Evolutionary conservation across 805 yeast genomes (phyloP).

Genomic region (Kodamaea leandrae): DNA sequence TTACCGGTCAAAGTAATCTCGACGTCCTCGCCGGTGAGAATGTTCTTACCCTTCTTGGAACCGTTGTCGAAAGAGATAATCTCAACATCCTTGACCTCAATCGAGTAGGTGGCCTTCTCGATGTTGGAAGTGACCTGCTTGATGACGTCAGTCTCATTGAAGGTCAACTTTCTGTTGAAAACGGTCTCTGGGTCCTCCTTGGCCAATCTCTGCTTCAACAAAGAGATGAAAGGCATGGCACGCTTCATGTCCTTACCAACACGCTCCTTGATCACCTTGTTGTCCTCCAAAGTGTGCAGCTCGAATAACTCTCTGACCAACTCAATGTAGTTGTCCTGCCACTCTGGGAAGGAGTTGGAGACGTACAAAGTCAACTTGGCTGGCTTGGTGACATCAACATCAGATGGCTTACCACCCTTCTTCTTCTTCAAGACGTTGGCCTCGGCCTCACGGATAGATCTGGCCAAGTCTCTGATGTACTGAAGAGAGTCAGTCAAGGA

Average conservation of each 20-base stretch:
- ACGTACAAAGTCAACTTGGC: conserved; percentile 70
- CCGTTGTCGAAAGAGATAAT: conserved; percentile 66
- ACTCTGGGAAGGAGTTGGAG: conserved; percentile 73
- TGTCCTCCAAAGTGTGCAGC: conserved; percentile 60
- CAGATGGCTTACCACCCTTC: conserved; percentile 78
- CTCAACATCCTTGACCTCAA: conserved; percentile 52
- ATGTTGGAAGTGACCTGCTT: conserved; percentile 54
- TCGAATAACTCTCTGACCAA: conserved; percentile 77
- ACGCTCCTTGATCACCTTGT: conserved; percentile 57
- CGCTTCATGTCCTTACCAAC: conserved; percentile 91
- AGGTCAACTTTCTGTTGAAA: conserved; percentile 84
- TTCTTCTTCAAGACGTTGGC: conserved; percentile 74
- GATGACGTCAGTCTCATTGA: conserved; percentile 71
- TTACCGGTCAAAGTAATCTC: conserved; percentile 64
- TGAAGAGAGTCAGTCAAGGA: conserved; percentile 65
- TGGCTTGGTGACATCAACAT: conserved; percentile 72
- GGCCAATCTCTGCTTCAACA: conserved; percentile 75
- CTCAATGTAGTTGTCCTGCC: conserved; percentile 60
- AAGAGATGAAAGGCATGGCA: conserved; percentile 95
- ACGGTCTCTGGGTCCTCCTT: conserved; percentile 72
- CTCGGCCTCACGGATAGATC: conserved; percentile 91
- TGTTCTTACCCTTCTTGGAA: conserved; percentile 57
- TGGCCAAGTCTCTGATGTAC: conserved; percentile 74
- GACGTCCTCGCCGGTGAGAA: conserved; percentile 66
- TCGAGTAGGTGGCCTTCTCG: conserved; percentile 60